phyloP scores from a whole-genome alignment of 2,329 filamentous ascomycete species.

The Botrytis fabae region DNA sequence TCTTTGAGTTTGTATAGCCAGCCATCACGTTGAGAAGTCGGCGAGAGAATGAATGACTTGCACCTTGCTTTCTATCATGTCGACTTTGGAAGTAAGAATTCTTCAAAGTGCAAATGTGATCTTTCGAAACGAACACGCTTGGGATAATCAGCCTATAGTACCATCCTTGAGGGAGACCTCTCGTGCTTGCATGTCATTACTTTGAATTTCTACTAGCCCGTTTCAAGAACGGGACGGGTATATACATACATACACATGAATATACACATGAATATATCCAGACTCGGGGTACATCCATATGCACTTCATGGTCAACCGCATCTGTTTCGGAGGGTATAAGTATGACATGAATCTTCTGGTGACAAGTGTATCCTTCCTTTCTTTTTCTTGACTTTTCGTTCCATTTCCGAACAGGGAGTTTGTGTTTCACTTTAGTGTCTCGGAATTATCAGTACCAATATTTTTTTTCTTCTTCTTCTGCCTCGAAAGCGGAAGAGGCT shows the following conservation, averaged over 20 bases:
- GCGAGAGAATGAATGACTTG: not conserved
- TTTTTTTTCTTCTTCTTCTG: not conserved
- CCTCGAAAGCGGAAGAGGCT: too few relatives aligned
- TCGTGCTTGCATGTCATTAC: not conserved
- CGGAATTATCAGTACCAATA: not conserved
- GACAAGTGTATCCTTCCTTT: not conserved
- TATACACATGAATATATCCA: not conserved
- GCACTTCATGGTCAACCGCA: too few relatives aligned
- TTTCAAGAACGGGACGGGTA: not conserved
- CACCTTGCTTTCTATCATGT: not conserved
- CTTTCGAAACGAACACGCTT: too few relatives aligned
- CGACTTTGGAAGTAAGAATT: too few relatives aligned
- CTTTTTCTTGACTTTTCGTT: not conserved
- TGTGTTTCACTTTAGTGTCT: not conserved
- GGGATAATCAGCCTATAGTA: not conserved
- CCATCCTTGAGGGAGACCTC: not conserved
- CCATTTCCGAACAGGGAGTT: not conserved
- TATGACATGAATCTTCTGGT: not conserved
- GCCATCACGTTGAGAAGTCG: not conserved
- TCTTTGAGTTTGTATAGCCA: not conserved
- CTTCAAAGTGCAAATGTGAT: too few relatives aligned
- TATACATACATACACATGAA: not conserved
- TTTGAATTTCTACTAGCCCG: not conserved
- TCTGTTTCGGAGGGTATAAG: not conserved
- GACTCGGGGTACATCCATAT: not conserved